These are phyloP conservation scores for Yarrowia alimentaria DNA, from an alignment of 805 yeast genomes.

Conservation along the genomic window DNA sequence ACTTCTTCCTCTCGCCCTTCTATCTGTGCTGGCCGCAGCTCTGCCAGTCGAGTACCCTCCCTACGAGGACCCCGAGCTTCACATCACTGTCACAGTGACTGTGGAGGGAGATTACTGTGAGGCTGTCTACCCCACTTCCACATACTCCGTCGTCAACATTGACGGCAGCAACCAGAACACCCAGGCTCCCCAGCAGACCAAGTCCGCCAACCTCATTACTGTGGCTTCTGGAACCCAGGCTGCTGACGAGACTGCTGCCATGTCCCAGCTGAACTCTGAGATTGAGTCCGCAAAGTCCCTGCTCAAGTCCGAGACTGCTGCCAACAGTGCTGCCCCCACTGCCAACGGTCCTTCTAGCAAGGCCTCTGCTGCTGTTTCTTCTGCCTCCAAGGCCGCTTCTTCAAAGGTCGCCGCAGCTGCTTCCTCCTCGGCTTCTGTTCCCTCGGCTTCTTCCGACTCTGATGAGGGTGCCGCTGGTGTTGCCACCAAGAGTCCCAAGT, in stretches of 20 bases:
- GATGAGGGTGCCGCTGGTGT: conserved; percentile 6
- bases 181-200: conserved; percentile 15
- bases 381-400: conserved; percentile 2
- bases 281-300: too few species aligned
- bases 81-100: conserved; percentile 31
- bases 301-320: too few species aligned
- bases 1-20: conserved; percentile 14
- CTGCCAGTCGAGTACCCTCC: conserved; percentile 15
- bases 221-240: too few species aligned
- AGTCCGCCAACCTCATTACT: too few species aligned
- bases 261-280: not conserved
- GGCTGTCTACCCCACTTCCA: conserved; percentile 25
- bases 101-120: conserved; percentile 30
- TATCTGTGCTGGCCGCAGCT: not conserved
- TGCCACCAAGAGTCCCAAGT: not conserved
- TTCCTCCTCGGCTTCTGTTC: conserved; percentile 13
- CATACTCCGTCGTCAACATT: conserved; percentile 34
- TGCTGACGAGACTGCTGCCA: too few species aligned
- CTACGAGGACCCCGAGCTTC: conserved; percentile 26
- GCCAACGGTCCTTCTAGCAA: not conserved
- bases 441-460: conserved; percentile 8
- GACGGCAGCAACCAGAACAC: conserved; percentile 31
- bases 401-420: too few species aligned
- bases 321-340: not conserved
- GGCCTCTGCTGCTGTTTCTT: not conserved